Evolutionary conservation across 2,329 filamentous ascomycete species (phyloP).

Genomic region (Calcarisporium arbuscula): DNA sequence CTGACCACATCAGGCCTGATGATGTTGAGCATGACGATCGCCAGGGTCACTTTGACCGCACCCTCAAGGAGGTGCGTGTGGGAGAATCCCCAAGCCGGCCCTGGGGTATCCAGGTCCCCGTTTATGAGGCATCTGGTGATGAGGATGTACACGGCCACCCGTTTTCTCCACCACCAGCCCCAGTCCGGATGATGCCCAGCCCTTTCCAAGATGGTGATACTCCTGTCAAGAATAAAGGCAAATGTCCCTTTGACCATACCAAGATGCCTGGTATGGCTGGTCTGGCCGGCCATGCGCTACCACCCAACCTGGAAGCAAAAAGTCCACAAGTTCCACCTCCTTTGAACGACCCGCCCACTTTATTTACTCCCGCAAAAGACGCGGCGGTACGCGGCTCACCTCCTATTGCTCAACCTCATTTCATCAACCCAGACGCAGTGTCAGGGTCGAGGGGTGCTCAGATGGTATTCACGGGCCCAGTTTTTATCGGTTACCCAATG

Average conservation of each 20-base stretch:
- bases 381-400: slow-evolving; percentile 11
- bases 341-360: slow-evolving; percentile 11
- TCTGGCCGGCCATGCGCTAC: slow-evolving; percentile 3
- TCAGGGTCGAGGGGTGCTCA: slow-evolving; percentile 39
- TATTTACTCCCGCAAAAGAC: slow-evolving; percentile 16
- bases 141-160: slow-evolving; percentile 38
- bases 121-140: slow-evolving; percentile 37
- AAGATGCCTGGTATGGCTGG: slow-evolving; percentile 33
- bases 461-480: slow-evolving; percentile 86
- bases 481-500: slow-evolving; percentile 86
- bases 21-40: slow-evolving; percentile 48
- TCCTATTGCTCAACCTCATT: slow-evolving; percentile 37
- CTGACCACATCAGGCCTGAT: slow-evolving; percentile 30
- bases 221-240: slow-evolving; percentile 29
- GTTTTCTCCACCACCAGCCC: slow-evolving; percentile 51
- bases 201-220: slow-evolving; percentile 22
- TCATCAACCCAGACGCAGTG: slow-evolving; percentile 42
- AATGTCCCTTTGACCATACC: slow-evolving; percentile 54
- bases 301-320: slow-evolving; percentile 10
- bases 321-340: slow-evolving; percentile 9
- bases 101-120: slow-evolving; percentile 83
- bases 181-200: slow-evolving; percentile 46
- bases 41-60: slow-evolving; percentile 72
- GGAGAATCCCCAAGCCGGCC: slow-evolving; percentile 90
- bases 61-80: slow-evolving; percentile 82